Base-by-base conservation (phyloP, 2,329 filamentous ascomycete species). In the Periconia digitata region DNA sequence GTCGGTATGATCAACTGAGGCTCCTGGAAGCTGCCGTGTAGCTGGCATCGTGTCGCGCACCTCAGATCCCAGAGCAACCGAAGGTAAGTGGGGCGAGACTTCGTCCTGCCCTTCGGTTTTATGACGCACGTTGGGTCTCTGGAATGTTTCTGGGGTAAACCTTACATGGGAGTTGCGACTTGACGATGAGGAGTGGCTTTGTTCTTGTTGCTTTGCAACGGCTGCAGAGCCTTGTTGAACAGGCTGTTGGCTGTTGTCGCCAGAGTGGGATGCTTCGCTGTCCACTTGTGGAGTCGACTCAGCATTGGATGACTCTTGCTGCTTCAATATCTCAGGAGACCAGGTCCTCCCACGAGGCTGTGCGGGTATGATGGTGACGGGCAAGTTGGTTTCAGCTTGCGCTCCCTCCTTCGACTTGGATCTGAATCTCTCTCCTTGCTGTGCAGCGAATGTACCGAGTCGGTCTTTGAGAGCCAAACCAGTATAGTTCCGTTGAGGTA, bases 291-390 rank as follows among this genome's bases (percentile, higher is more conserved):
- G 44, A 10, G 59, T 57, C 38, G 51, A 40, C 12, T 44, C 46
- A 6, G 53, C 32, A 15, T 50, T 50, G 2, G 46, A 39, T 23
- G 64, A 60, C 1, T 60, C 54, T 24, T 60, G 55, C 22, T 58
- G 53, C n/a, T 55, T 51, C 10, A 66, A 51, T 15, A 65, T 64
- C 35, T 69, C 65, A 2, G 80, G 79, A 36, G 76, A 81, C 79
- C 80, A 84, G 6, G 78, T 79, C 39, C 81, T 71, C 29, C 78
- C 77, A 34, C 79, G 73, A 20, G 77, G 77, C 51, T 82, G 79
- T 3, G 82, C 81, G 3, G 83, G 83, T 43, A 86, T 83, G 23
- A 85, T 75, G 0, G 81, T 85, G 17, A 85, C 76, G 2, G 81
- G 81, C 12, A 84, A 58, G 17, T 77, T 70, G 6, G 63, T 62